phyloP scores from a whole-genome alignment of 129 eudicot species.

The Flaveria ramosissima region DNA sequence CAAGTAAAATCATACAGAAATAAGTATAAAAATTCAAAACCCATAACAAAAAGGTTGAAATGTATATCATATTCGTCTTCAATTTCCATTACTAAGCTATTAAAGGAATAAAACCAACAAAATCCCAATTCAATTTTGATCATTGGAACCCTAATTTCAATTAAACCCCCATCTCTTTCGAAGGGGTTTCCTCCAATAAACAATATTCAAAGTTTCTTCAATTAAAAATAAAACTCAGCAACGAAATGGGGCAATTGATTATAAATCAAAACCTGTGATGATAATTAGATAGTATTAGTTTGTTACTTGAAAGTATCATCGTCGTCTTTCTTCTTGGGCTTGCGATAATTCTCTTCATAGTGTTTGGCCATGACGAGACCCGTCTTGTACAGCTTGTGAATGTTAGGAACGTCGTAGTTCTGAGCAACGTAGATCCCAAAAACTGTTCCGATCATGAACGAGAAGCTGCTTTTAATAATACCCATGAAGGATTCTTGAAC shows the following conservation, averaged over 20 bases:
- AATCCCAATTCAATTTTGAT: conserved; percentile 5
- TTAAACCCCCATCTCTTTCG: neutral
- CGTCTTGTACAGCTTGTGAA: conserved; percentile 35
- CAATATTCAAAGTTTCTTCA: neutral
- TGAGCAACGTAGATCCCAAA: conserved; percentile 61
- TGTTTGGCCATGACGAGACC: conserved; percentile 37
- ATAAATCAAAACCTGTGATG: neutral
- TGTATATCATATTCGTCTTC: neutral
- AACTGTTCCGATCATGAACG: conserved; percentile 51
- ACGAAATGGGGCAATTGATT: neutral
- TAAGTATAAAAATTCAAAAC: neutral
- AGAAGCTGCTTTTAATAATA: conserved; percentile 38
- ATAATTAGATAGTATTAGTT: neutral
- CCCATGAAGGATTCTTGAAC: conserved; percentile 39
- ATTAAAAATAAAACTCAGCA: neutral
- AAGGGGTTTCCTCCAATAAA: neutral
- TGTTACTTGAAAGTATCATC: conserved; percentile 8
- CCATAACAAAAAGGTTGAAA: neutral
- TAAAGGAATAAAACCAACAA: neutral
- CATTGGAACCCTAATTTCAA: neutral
- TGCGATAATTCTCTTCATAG: conserved; percentile 44
- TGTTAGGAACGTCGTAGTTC: conserved; percentile 50
- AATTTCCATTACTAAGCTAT: neutral
- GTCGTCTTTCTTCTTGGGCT: conserved; percentile 27
- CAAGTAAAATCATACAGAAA: neutral